These are phyloP conservation scores for Suhomyces canberraensis DNA, from an alignment of 805 yeast species.

Conservation along the genomic window DNA sequence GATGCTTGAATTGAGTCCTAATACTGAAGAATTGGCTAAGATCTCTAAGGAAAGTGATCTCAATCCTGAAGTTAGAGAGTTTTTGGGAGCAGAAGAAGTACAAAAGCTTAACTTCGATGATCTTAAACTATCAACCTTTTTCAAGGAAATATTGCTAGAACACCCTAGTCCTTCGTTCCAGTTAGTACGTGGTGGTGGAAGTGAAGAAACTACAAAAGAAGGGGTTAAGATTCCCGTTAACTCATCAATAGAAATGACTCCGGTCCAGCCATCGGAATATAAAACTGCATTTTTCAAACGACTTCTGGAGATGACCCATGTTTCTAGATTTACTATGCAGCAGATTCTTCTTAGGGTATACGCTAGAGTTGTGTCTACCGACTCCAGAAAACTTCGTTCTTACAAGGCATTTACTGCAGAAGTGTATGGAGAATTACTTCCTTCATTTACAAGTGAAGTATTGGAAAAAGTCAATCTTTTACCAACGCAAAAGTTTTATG, in stretches of 20 bases:
- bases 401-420: conserved; percentile 87
- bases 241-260: neutral
- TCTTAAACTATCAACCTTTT: conserved; percentile 18
- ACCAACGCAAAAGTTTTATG: conserved; percentile 63
- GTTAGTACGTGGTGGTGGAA: neutral
- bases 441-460: conserved; percentile 67
- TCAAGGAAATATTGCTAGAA: conserved; percentile 13
- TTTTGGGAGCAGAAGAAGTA: conserved; percentile 13
- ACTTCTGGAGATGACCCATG: conserved; percentile 16
- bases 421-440: conserved; percentile 89
- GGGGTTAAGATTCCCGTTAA: conserved; percentile 5
- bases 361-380: conserved; percentile 74
- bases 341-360: conserved; percentile 73
- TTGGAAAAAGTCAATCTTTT: conserved; percentile 54
- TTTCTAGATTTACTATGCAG: conserved; percentile 45
- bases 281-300: conserved; percentile 17
- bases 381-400: conserved; percentile 55
- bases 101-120: conserved; percentile 15
- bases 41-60: conserved; percentile 15
- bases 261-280: conserved; percentile 20
- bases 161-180: conserved; percentile 12
- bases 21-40: conserved; percentile 9
- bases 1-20: conserved; percentile 39
- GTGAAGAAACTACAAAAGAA: neutral
- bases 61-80: conserved; percentile 21